These are phyloP conservation scores for Leishmania aethiopica DNA, from an alignment of 208 protist genomes.

Conservation along the genomic window DNA sequence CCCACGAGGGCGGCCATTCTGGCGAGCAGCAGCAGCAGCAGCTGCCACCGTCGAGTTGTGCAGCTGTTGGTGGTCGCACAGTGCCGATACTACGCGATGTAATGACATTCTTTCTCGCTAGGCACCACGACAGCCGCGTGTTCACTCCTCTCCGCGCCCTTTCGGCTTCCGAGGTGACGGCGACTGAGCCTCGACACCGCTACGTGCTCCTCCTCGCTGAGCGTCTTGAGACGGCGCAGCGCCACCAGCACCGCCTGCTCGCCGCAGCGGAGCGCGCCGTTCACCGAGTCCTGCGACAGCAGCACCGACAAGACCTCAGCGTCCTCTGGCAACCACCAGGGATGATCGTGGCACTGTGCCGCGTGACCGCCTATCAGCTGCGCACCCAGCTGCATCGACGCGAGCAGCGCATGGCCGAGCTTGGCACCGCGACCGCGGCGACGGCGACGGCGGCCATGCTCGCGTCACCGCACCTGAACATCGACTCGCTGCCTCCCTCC, in stretches of 20 bases:
- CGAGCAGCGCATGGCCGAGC: constrained; percentile 10
- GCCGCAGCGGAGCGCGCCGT: constrained; percentile 24
- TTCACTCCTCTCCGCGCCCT: neutral
- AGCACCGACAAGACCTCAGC: constrained; percentile 6
- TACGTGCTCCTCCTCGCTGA: neutral
- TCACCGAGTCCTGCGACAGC: constrained; percentile 19
- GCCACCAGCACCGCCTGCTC: constrained; percentile 27
- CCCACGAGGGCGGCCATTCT: neutral
- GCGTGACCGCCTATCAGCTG: constrained; percentile 23
- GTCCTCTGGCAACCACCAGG: constrained; percentile 16
- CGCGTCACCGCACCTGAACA: neutral
- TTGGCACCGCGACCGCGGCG: neutral
- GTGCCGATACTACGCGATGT: neutral
- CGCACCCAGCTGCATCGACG: constrained; percentile 17
- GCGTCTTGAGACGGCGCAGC: constrained; percentile 13
- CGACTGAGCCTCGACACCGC: neutral
- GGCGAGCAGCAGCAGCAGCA: neutral
- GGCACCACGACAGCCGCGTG: neutral
- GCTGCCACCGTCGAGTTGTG: neutral
- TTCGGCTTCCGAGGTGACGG: neutral
- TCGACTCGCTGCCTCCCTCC: neutral
- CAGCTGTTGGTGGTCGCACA: neutral
- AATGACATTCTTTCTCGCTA: neutral
- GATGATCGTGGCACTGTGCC: constrained; percentile 23
- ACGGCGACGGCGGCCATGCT: neutral